Percentiles rank a stretch among this genome's conserved stretches.
phyloP scores from a whole-genome alignment of 176 grass and related monocot genomes.

The Triticum aestivum region DNA sequence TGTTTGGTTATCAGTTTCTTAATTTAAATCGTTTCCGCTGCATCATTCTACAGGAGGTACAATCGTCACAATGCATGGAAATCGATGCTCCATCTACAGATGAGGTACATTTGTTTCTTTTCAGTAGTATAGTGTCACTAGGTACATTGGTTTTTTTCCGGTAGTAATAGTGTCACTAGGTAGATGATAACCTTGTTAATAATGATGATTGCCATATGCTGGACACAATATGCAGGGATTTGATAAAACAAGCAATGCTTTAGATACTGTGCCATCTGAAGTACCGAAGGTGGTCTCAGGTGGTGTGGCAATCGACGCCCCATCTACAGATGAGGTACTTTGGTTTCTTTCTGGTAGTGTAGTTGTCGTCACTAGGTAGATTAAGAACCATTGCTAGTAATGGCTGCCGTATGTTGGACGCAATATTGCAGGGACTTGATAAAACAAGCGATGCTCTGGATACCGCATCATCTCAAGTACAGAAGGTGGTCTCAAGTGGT shows the following conservation, averaged over 20 bases:
- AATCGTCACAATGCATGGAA: background rate
- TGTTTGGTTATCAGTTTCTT: background rate
- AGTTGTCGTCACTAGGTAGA: background rate
- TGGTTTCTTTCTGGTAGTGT: background rate
- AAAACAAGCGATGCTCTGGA: background rate
- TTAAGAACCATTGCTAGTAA: background rate
- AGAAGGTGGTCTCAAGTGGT: background rate
- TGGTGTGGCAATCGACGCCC: background rate
- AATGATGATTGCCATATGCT: conserved; percentile 8
- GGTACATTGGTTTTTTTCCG: background rate
- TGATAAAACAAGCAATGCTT: background rate
- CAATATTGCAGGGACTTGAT: conserved; percentile 18
- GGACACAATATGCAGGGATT: conserved; percentile 19
- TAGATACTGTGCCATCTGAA: background rate
- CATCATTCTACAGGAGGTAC: conserved; percentile 14
- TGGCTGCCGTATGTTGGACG: background rate
- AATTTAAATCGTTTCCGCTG: background rate
- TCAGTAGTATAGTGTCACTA: background rate
- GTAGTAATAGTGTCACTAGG: background rate
- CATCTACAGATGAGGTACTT: conserved; percentile 5
- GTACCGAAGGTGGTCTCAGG: background rate
- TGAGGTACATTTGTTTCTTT: conserved; percentile 28
- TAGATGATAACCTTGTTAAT: background rate
- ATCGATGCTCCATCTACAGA: background rate
- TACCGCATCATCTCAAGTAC: background rate